Evolutionary conservation across 192 early-diverging fungal species (phyloP), one percentile per base, ranked within the genome.

Genomic region (Backusella psychrophila): DNA sequence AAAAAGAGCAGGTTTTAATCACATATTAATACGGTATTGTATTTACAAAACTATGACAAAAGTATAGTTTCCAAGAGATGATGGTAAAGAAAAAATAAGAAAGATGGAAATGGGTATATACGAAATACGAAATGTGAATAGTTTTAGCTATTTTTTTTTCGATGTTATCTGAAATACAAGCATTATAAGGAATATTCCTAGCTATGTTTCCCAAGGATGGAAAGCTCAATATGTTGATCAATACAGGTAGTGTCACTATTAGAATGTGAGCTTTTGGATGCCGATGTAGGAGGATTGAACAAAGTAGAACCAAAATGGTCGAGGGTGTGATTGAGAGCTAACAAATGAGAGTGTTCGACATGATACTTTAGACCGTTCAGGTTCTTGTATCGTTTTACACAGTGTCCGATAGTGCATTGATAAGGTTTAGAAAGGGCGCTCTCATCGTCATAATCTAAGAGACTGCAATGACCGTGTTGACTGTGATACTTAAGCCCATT

Each of bases 401-500:
- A 98, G 42, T 92, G 89, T 17, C 88, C 83, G 66, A 93, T 89
- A 11, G 90, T 88, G 81, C 96, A 98, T 44, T 85, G 85, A 81
- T 91, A 93, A 4, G 93, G 92, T 80, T 93, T 94, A 26, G 83
- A 80, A 53, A 79, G 75, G n/a, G 86, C 87, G 42, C 86, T 85
- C 19, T 93, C 93, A 41, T 89, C 89, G 52, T 72, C 73, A 12
- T 83, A 81, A 31, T 82, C 77, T 19, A 83, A 68, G 17, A 75
- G 35, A 33, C 81, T 87, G 78, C 93, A 93, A 79, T 98, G 97
- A 15, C 96, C 96, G 78, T 98, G 98, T 67, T 94, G 88, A 77
- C 96, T 94, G 81, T 98, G 98, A 87, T 99, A 98, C 82, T 99
- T 99, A 72, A 98, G 89, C 6, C 97, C 97, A 67, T 98, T 98